phyloP scores from a whole-genome alignment of 306 rosid genomes.

The Inga laurina region DNA sequence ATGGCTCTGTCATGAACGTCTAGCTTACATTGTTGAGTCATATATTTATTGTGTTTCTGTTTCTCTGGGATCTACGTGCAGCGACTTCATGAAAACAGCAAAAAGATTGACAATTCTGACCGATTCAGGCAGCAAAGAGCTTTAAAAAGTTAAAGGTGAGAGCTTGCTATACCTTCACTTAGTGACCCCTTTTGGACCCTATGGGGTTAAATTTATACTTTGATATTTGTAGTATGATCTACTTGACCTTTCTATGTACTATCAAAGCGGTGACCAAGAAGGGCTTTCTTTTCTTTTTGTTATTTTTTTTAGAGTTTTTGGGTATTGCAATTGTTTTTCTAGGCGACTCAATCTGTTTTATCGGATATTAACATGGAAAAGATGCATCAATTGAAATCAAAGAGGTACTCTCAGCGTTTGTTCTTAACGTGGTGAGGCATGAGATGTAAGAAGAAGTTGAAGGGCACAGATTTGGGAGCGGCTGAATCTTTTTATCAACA shows the following conservation, averaged over 20 bases:
- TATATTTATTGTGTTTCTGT: constrained; percentile 13
- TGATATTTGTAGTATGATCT: background rate
- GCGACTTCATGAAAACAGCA: constrained; percentile 83
- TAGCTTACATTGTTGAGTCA: background rate
- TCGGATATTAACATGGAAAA: constrained; percentile 70
- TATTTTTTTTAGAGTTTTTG: background rate
- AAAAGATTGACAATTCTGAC: constrained; percentile 75
- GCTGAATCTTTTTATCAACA: constrained; percentile 28
- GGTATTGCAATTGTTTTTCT: background rate
- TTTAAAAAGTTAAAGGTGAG: constrained; percentile 50
- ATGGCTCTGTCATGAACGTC: background rate
- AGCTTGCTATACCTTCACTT: background rate
- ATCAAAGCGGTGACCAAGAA: background rate
- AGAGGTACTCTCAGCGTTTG: constrained; percentile 48
- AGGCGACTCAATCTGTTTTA: constrained; percentile 20
- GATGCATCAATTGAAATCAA: constrained; percentile 12
- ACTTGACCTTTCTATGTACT: background rate
- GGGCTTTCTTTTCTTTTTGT: background rate
- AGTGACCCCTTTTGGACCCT: too few species aligned
- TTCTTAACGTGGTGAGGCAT: constrained; percentile 46
- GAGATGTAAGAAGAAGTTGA: constrained; percentile 32
- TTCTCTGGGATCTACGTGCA: constrained; percentile 39
- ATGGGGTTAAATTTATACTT: background rate
- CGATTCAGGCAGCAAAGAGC: constrained; percentile 51
- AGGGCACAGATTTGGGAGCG: constrained; percentile 32